Conservation (phyloP, 805 yeast genomes). For the Debaryomyces castellii region DNA sequence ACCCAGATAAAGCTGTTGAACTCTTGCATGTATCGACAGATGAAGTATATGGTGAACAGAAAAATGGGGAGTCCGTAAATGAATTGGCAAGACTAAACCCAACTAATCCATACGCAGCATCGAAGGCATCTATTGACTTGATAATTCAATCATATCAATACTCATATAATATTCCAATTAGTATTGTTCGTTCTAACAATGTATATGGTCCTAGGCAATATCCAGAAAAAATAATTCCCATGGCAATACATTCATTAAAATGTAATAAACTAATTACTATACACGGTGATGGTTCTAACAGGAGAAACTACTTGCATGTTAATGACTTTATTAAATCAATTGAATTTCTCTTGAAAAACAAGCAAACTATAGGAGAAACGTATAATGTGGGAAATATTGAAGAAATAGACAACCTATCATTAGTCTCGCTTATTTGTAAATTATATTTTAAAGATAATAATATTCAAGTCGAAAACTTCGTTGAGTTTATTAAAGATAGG, state of each 20-base stretch:
- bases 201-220: conserved; percentile 54
- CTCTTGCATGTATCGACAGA: conserved; percentile 56
- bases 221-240: conserved; percentile 53
- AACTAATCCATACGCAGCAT: conserved; percentile 57
- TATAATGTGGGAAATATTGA: conserved; percentile 26
- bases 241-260: conserved; percentile 19
- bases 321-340: conserved; percentile 42
- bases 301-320: conserved; percentile 46
- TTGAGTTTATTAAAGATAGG: conserved; percentile 28
- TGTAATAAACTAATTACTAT: conserved; percentile 29
- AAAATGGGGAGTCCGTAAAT: conserved; percentile 14
- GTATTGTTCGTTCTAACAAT: conserved; percentile 48
- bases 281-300: conserved; percentile 49
- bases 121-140: conserved; percentile 55
- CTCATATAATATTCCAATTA: conserved; percentile 42
- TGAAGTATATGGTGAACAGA: conserved; percentile 56
- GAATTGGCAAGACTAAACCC: conserved; percentile 45
- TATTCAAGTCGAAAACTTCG: conserved; percentile 8
- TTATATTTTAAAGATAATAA: conserved; percentile 8
- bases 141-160: conserved; percentile 44
- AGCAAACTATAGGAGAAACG: conserved; percentile 11
- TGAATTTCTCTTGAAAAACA: conserved; percentile 21
- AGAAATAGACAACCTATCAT: conserved; percentile 24
- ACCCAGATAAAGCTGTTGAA: background rate
- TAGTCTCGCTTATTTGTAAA: conserved; percentile 19